Evolutionary conservation across 2,329 filamentous ascomycete genomes (phyloP), one percentile per base, ranked within the genome.

Genomic region (Biscogniauxia mediterranea): DNA sequence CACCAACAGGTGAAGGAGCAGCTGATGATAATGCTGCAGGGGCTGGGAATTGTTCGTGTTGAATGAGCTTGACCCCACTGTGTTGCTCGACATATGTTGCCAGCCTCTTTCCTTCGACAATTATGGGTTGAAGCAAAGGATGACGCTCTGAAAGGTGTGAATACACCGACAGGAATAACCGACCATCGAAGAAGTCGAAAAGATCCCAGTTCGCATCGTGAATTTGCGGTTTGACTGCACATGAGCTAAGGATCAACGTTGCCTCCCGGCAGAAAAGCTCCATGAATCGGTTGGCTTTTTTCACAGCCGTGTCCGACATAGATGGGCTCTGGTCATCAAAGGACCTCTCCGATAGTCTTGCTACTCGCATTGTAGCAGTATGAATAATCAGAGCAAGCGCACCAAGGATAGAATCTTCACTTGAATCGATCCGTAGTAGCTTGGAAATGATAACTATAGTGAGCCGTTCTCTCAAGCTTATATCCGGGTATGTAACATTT

Each of bases 121-220:
- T 52, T 25, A 73, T n/a, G 5, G 66, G 42, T 0, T 61, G 60
- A 17, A 65, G 63, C 9, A 71, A 42, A 20, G 23, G 38, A 13
- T 51, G 19, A 3, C 59, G 52, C 7, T 50, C 19, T 6, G 26
- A 58, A 50, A 65, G 38, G 1, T 55, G 32, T 5, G n/a, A 25
- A 32, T 57, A 49, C 19, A 67, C 46, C 1, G 58, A 59, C 19
- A 66, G 46, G 52, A 75, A 68, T 5, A 77, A 61, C 6, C 73
- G 68, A 25, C 71, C 69, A 53, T 77, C 75, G 2, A 76, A 52
- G 2, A 76, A 63, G 42, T 77, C 75, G 54, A 69, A 75, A 20
- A 71, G 25, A 58, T 76, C 70, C 71, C 70, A 74, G 15, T 59
- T 50, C 1, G 62, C 20, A 9, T n/a, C 56, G 4, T 6, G 52